These are phyloP conservation scores for Eurotiales sp. DNA, from an alignment of 2,329 filamentous ascomycete genomes.

Conservation along the genomic window DNA sequence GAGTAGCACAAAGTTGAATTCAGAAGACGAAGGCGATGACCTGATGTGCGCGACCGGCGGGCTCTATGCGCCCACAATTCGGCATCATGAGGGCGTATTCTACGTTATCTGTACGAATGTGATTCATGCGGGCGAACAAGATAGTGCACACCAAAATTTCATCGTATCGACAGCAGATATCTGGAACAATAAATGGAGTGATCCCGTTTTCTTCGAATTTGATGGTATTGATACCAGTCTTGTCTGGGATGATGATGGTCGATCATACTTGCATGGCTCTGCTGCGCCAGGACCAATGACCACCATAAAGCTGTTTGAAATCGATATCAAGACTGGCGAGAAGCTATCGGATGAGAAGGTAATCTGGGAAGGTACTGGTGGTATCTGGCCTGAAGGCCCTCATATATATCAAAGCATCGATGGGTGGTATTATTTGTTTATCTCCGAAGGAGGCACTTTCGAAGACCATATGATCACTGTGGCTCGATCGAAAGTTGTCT, in stretches of 20 bases:
- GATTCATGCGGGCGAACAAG: constrained; percentile 21
- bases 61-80: constrained; percentile 44
- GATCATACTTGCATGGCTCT: constrained; percentile 30
- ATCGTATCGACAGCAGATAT: constrained; percentile 3
- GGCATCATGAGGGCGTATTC: constrained; percentile 42
- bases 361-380: too few relatives aligned
- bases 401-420: background rate
- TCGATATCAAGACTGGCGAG: too few relatives aligned
- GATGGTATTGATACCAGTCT: constrained; percentile 44
- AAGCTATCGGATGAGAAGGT: too few relatives aligned
- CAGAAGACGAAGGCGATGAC: constrained; percentile 12
- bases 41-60: constrained; percentile 24
- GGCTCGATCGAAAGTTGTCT: too few relatives aligned
- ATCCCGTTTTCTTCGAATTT: constrained; percentile 38
- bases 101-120: constrained; percentile 45
- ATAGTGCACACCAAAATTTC: constrained; percentile 4
- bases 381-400: too few relatives aligned
- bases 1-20: background rate
- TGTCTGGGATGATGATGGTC: constrained; percentile 43
- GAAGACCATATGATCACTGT: too few relatives aligned
- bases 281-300: too few relatives aligned
- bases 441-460: too few relatives aligned
- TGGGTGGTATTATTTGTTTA: background rate
- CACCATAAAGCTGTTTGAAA: too few relatives aligned
- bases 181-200: constrained; percentile 33